phyloP scores from a whole-genome alignment of 202 grass and related monocot genomes.

The Zizania palustris region DNA sequence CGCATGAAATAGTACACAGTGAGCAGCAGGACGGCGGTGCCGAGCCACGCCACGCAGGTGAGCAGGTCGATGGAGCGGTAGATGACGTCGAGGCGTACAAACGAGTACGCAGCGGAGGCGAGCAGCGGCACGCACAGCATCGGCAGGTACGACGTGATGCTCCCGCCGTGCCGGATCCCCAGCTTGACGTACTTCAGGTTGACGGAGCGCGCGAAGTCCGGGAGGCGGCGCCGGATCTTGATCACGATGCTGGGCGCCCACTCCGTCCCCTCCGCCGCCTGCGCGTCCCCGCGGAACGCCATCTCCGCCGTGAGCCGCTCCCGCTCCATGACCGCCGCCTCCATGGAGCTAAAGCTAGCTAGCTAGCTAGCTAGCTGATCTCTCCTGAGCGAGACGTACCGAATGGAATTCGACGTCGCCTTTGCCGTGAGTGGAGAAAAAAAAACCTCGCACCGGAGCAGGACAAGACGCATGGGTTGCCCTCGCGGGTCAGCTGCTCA shows the following conservation, averaged over 20 bases:
- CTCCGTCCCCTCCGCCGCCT: not conserved
- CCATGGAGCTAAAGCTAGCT: constrained; percentile 11
- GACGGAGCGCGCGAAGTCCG: constrained; percentile 90
- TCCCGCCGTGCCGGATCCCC: constrained; percentile 67
- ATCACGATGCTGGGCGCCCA: constrained; percentile 73
- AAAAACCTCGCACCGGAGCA: not conserved
- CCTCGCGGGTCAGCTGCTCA: constrained; percentile 15
- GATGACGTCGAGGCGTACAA: constrained; percentile 70
- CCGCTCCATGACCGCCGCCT: constrained; percentile 67
- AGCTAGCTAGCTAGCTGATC: not conserved
- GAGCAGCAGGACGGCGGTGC: constrained; percentile 59
- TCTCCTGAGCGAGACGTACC: not conserved
- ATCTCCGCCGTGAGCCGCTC: constrained; percentile 93
- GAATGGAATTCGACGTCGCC: constrained; percentile 9
- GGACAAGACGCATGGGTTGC: constrained; percentile 30
- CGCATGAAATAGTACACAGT: constrained; percentile 76
- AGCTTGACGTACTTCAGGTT: constrained; percentile 98
- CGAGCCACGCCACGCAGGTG: constrained; percentile 59
- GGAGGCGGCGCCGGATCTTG: constrained; percentile 87
- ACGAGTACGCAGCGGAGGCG: constrained; percentile 50
- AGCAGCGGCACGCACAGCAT: constrained; percentile 61
- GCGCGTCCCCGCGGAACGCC: constrained; percentile 48
- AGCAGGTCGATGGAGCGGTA: constrained; percentile 72
- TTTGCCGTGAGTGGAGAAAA: constrained; percentile 34
- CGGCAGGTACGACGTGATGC: constrained; percentile 55